A percentile compares a stretch with the other conserved stretches of the same genome.
These are phyloP conservation scores for Mortierella polycephala DNA, from an alignment of 371 early-diverging fungal genomes.

Conservation along the genomic window DNA sequence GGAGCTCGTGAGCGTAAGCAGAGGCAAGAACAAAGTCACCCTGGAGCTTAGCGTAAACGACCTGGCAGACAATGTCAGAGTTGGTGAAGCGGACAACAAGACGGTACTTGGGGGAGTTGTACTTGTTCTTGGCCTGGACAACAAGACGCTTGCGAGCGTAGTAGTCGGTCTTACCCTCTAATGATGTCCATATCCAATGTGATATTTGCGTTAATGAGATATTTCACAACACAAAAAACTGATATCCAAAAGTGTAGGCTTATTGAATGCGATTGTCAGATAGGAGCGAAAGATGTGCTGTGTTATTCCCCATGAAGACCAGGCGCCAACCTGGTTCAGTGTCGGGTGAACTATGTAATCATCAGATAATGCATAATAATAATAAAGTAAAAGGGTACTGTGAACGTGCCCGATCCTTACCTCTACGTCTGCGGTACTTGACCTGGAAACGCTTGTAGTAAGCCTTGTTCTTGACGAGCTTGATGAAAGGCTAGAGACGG, in stretches of 20 bases:
- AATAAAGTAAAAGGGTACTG: background rate
- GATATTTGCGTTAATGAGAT: no score
- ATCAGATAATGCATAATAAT: slow-evolving; percentile 40
- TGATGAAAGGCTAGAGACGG: slow-evolving; percentile 83
- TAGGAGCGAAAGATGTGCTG: slow-evolving; percentile 56
- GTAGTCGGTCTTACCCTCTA: slow-evolving; percentile 99
- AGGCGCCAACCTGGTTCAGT: slow-evolving; percentile 51
- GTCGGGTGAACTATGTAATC: slow-evolving; percentile 70
- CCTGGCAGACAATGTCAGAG: slow-evolving; percentile 97
- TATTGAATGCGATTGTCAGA: slow-evolving; percentile 25
- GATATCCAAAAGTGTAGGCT: background rate
- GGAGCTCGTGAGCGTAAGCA: slow-evolving; percentile 99
- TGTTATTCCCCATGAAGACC: slow-evolving; percentile 51
- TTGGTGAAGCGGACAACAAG: slow-evolving; percentile 99
- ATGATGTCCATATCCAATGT: background rate
- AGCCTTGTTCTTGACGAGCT: slow-evolving; percentile 95
- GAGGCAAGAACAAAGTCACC: slow-evolving; percentile 98
- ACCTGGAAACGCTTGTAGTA: slow-evolving; percentile 99
- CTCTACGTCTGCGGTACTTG: slow-evolving; percentile 98
- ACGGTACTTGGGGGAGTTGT: slow-evolving; percentile 99
- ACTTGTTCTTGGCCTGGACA: slow-evolving; percentile 99
- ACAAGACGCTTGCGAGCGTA: slow-evolving; percentile 99
- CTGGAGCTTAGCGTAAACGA: slow-evolving; percentile 98
- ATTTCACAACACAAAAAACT: background rate
- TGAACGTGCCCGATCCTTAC: slow-evolving; percentile 60